A percentile compares a stretch with the other conserved stretches of the same genome.
phyloP scores from a whole-genome alignment of 805 yeast species.

The Yarrowia sp. region DNA sequence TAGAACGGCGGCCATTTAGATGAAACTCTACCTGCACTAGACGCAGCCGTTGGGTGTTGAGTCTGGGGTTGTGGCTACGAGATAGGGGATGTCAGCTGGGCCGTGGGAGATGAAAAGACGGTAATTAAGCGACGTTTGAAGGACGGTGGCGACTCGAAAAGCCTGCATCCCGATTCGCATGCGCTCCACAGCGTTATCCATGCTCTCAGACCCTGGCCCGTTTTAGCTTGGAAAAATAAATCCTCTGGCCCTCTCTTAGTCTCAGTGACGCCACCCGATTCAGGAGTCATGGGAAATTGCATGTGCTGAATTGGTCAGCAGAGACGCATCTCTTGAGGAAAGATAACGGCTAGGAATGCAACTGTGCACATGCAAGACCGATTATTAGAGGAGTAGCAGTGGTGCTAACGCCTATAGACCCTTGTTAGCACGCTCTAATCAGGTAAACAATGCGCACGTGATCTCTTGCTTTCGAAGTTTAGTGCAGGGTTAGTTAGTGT shows the following conservation, averaged over 20 bases:
- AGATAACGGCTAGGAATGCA: background rate
- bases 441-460: conserved; percentile 7
- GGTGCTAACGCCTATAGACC: background rate
- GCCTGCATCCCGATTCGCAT: background rate
- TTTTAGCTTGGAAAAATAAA: conserved; percentile 2
- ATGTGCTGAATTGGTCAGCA: conserved; percentile 13
- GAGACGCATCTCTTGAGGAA: background rate
- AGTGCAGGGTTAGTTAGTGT: conserved; percentile 4
- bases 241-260: background rate
- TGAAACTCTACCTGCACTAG: conserved; percentile 29
- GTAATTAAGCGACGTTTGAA: background rate
- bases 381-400: background rate
- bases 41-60: conserved; percentile 32
- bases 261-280: conserved; percentile 9
- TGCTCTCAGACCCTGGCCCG: background rate
- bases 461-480: background rate
- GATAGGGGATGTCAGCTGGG: conserved; percentile 1
- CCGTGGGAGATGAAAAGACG: too few relatives aligned
- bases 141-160: background rate
- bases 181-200: background rate
- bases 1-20: conserved; percentile 7
- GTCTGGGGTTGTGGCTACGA: conserved; percentile 19
- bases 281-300: conserved; percentile 18
- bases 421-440: too few relatives aligned
- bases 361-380: too few relatives aligned